Evolutionary conservation across 2,329 filamentous ascomycete species (phyloP).

Genomic region (Pestalotiopsis sp.): DNA sequence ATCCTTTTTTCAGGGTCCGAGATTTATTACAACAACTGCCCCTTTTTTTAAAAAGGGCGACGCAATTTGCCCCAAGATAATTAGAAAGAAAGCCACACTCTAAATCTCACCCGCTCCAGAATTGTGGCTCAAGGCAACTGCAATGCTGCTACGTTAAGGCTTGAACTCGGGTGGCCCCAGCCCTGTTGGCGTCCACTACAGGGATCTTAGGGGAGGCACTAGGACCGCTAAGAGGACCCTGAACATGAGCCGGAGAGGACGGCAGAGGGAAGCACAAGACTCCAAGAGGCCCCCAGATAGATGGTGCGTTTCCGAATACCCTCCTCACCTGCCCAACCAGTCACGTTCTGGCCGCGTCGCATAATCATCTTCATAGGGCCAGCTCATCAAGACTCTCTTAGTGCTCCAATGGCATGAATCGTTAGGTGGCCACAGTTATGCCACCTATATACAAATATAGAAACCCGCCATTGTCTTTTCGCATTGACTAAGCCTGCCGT

Average conservation of each 20-base stretch:
- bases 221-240: not conserved
- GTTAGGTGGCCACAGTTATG: too few species aligned
- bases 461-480: too few species aligned
- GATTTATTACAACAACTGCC: not conserved
- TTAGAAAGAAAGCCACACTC: constrained; percentile 6
- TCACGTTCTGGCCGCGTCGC: too few species aligned
- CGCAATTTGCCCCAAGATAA: not conserved
- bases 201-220: not conserved
- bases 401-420: too few species aligned
- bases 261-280: not conserved
- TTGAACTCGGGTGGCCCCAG: not conserved
- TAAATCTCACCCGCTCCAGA: not conserved
- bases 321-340: not conserved
- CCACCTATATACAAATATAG: too few species aligned
- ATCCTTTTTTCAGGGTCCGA: too few species aligned
- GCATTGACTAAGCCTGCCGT: too few species aligned
- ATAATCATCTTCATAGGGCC: too few species aligned
- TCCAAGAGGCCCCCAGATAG: not conserved
- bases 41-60: not conserved
- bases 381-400: too few species aligned
- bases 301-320: not conserved
- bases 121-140: not conserved
- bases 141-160: not conserved
- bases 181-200: not conserved
- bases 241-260: not conserved